Percentiles rank a stretch among this genome's conserved stretches.
Conservation (phyloP, 345 rosid species). For the Populus deltoides region DNA sequence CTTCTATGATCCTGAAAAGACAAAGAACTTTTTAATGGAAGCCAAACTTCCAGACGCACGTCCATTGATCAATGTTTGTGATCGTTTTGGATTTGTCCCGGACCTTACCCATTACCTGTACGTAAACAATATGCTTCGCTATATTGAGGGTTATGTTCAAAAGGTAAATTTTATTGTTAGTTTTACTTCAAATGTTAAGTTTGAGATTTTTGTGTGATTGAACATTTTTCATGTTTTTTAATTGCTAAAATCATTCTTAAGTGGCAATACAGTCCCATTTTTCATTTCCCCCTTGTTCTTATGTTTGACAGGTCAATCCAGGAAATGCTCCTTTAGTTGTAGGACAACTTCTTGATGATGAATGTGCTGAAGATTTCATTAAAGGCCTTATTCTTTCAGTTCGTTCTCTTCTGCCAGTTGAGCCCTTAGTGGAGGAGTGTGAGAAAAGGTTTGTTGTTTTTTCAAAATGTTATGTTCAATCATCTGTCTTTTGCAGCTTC, state of each 20-base stretch:
- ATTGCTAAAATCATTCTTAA: not conserved
- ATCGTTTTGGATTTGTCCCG: slow-evolving; percentile 92
- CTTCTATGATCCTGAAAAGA: slow-evolving; percentile 91
- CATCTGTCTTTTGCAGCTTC: slow-evolving; percentile 3
- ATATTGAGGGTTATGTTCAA: slow-evolving; percentile 95
- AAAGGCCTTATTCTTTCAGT: slow-evolving; percentile 94
- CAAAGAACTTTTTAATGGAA: slow-evolving; percentile 95
- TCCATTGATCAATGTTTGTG: slow-evolving; percentile 89
- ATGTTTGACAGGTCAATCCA: slow-evolving; percentile 70
- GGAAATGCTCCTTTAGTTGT: slow-evolving; percentile 95
- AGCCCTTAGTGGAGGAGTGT: slow-evolving; percentile 73
- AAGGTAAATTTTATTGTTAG: slow-evolving; percentile 48
- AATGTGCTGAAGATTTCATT: slow-evolving; percentile 94
- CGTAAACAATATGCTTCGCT: slow-evolving; percentile 81
- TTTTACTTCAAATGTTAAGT: not conserved
- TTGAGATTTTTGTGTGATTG: not conserved
- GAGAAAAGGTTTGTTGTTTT: slow-evolving; percentile 56
- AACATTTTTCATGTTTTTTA: not conserved
- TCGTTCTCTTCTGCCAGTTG: slow-evolving; percentile 69
- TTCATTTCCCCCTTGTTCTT: not conserved
- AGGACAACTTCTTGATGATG: slow-evolving; percentile 82
- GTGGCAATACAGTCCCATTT: too few relatives aligned
- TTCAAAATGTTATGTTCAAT: not conserved
- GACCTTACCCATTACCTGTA: slow-evolving; percentile 94
- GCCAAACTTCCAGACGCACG: slow-evolving; percentile 98